Evolutionary conservation across 352 stramenopile species (phyloP), one percentile per base, ranked within the genome.

Genomic region (Phytophthora palmivora): DNA sequence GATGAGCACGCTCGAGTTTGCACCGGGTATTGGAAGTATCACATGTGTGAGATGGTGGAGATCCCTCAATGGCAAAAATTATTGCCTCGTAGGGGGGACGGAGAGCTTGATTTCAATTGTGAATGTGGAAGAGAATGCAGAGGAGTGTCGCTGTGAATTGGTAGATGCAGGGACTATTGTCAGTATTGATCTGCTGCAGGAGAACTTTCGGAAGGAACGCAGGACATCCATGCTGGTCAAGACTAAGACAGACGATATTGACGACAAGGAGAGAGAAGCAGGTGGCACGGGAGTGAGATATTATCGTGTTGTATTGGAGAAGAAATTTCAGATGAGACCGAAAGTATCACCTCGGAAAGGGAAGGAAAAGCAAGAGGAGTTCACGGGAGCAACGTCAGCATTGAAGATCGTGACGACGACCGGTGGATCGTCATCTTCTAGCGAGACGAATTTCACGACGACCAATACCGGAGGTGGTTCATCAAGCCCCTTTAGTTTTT

Each of bases 171-270:
- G 84, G 1, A 73, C 62, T 2, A 92, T 94, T 61, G 63, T 87
- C 6, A 74, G 69, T 5, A 94, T 96, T 33, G 84, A 94, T 48
- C 72, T 96, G 38, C 58, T 96, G 28, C 74, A 82, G 26, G 87
- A 95, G 53, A 89, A 80, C 16, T 93, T 92, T 47, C 73, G 76
- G 36, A 89, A 87, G 28, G 82, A 92, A 51, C 79, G 73, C 21
- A 75, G 84, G 33, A 95, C 86, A 54, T 88, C 82, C n/a, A 93
- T 96, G 84, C 61, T 96, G 2, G 85, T 96, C 4, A 89, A 89
- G 60, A 79, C 83, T 2, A 68, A 62, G 10, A 74, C 59, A 10
- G 66, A 88, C 1, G 76, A 90, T 14, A 43, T 54, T 14, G 67
- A 74, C 10, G 50, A 58, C 0, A 63, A 66, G 16, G 55, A 74